Conservation (phyloP, 2,329 filamentous ascomycete species). For the Neonectria ditissima region DNA sequence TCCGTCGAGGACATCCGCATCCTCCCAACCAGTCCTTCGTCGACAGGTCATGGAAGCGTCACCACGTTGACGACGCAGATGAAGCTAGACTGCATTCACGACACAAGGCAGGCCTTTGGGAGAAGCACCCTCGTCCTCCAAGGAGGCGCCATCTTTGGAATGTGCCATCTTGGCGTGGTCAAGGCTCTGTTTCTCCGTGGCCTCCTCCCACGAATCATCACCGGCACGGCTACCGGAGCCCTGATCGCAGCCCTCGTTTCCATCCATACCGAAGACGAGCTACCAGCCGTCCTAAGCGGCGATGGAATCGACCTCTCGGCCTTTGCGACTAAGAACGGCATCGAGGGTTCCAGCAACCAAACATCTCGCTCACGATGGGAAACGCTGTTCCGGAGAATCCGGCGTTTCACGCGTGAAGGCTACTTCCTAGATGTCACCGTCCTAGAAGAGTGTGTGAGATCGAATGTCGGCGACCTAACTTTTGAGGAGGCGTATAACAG, state of each 20-base stretch:
- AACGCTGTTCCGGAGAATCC: constrained; percentile 74
- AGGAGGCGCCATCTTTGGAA: constrained; percentile 89
- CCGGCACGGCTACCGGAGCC: constrained; percentile 90
- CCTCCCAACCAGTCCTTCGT: constrained; percentile 67
- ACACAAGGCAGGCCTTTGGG: constrained; percentile 89
- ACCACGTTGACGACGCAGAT: constrained; percentile 73
- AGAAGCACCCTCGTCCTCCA: constrained; percentile 87
- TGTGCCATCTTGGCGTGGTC: constrained; percentile 91
- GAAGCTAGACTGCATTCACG: constrained; percentile 87
- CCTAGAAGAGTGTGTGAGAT: constrained; percentile 84
- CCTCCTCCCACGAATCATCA: constrained; percentile 88
- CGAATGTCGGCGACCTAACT: constrained; percentile 88
- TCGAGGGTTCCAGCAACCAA: constrained; percentile 50
- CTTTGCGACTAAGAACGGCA: constrained; percentile 65
- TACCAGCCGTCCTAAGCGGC: constrained; percentile 80
- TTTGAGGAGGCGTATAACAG: constrained; percentile 92
- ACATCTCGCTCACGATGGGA: constrained; percentile 59
- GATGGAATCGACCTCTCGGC: constrained; percentile 86
- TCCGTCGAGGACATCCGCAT: constrained; percentile 81
- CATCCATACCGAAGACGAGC: constrained; percentile 86
- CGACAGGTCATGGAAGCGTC: constrained; percentile 49
- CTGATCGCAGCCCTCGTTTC: constrained; percentile 90
- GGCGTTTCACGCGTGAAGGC: constrained; percentile 78
- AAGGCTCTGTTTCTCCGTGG: constrained; percentile 86
- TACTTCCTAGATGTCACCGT: constrained; percentile 87